Percentiles rank a stretch among this genome's conserved stretches.
Conservation (phyloP, 2,329 filamentous ascomycete species). For the Fusarium sp. region DNA sequence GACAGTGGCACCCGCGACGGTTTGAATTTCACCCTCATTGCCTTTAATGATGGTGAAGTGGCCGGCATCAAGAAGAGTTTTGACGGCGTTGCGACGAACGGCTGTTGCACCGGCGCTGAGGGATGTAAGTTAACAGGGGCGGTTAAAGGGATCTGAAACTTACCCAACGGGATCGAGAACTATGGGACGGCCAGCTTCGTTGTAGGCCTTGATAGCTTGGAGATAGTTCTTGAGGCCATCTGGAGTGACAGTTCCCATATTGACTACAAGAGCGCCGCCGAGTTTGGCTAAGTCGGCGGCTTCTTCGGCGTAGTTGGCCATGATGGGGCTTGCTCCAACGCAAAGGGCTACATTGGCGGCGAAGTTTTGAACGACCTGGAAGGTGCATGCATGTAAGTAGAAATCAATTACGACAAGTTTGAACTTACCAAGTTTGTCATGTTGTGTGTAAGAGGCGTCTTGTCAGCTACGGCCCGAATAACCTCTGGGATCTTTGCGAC, state of each 20-base stretch:
- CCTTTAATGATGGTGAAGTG: slow-evolving; percentile 93
- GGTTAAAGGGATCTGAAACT: slow-evolving; percentile 42
- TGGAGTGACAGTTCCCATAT: slow-evolving; percentile 92
- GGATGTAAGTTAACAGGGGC: not conserved
- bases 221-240: slow-evolving; percentile 78
- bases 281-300: slow-evolving; percentile 82
- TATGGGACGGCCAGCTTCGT: slow-evolving; percentile 77
- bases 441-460: slow-evolving; percentile 86
- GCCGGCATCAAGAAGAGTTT: slow-evolving; percentile 75
- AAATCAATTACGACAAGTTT: not conserved
- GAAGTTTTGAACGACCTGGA: slow-evolving; percentile 85
- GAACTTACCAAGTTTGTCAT: slow-evolving; percentile 86
- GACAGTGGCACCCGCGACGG: slow-evolving; percentile 69
- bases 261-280: slow-evolving; percentile 84
- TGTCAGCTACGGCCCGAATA: slow-evolving; percentile 69
- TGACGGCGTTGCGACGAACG: slow-evolving; percentile 77
- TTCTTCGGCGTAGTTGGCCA: slow-evolving; percentile 89
- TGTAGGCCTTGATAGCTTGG: slow-evolving; percentile 84
- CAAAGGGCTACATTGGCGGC: slow-evolving; percentile 90
- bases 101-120: slow-evolving; percentile 79
- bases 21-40: slow-evolving; percentile 88
- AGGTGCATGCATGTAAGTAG: not conserved
- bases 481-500: slow-evolving; percentile 65
- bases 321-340: slow-evolving; percentile 90
- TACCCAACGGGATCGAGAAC: slow-evolving; percentile 90